These are phyloP conservation scores for Boletus speciosus DNA, from an alignment of 768 basidiomycete species.

Conservation along the genomic window DNA sequence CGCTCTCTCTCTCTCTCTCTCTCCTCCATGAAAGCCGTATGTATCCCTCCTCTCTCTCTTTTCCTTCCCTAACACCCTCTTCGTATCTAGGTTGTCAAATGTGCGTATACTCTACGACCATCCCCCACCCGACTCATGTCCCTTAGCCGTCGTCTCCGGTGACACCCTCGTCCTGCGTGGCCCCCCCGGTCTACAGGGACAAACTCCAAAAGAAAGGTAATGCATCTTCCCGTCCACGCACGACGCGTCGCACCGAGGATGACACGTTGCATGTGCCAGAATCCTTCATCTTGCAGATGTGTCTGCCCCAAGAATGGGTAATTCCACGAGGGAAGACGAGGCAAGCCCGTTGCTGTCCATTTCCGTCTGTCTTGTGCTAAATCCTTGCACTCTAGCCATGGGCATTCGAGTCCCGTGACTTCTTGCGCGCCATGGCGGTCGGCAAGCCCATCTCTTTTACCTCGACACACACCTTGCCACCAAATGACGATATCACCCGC, in stretches of 20 bases:
- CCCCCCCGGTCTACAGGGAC: slow-evolving; percentile 73
- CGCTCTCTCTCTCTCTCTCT: not conserved
- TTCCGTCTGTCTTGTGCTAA: not conserved
- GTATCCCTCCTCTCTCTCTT: slow-evolving; percentile 21
- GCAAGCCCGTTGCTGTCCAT: slow-evolving; percentile 35
- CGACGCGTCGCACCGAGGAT: slow-evolving; percentile 1
- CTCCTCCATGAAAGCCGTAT: slow-evolving; percentile 78
- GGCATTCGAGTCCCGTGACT: slow-evolving; percentile 93
- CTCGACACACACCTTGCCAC: slow-evolving; percentile 73
- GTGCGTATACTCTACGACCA: slow-evolving; percentile 31
- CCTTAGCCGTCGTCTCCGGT: slow-evolving; percentile 80
- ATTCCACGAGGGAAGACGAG: slow-evolving; percentile 83
- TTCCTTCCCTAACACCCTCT: not conserved
- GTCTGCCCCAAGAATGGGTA: slow-evolving; percentile 80
- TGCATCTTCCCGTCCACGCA: slow-evolving; percentile 11
- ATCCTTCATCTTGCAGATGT: slow-evolving; percentile 89
- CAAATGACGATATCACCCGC: slow-evolving; percentile 71
- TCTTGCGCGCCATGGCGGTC: slow-evolving; percentile 76
- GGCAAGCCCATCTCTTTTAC: slow-evolving; percentile 89
- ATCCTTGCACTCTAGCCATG: slow-evolving; percentile 52
- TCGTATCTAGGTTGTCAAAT: slow-evolving; percentile 54
- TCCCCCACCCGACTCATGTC: slow-evolving; percentile 15
- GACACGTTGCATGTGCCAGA: slow-evolving; percentile 38
- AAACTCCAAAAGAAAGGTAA: slow-evolving; percentile 87
- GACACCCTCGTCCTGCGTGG: slow-evolving; percentile 85